phyloP scores from a whole-genome alignment of 164 flowering plant genomes.

The Vitis vinifera region ASM3070453v1 NC_081811.1:9885501-9886000 shows the following conservation, averaged over 20 bases:
- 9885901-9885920: no score
- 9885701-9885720: constrained; percentile 39
- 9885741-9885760: constrained; percentile 3
- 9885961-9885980: no score
- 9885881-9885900: no score
- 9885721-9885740: constrained; percentile 6
- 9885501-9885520: background rate
- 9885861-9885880: no score
- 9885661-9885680: constrained; percentile 4
- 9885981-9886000: no score
- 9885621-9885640: constrained; percentile 1
- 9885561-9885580: background rate
- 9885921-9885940: no score
- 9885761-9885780: constrained; percentile 21
- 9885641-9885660: constrained; percentile 20
- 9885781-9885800: constrained; percentile 4
- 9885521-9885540: background rate
- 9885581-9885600: background rate
- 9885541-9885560: constrained; percentile 7
- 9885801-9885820: no score
- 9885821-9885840: no score
- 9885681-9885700: constrained; percentile 35
- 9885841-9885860: no score
- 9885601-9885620: background rate
- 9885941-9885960: no score